Evolutionary conservation across 2,329 filamentous ascomycete species (phyloP), one percentile per base, ranked within the genome.

Genomic region (Beauveria sp.): DNA sequence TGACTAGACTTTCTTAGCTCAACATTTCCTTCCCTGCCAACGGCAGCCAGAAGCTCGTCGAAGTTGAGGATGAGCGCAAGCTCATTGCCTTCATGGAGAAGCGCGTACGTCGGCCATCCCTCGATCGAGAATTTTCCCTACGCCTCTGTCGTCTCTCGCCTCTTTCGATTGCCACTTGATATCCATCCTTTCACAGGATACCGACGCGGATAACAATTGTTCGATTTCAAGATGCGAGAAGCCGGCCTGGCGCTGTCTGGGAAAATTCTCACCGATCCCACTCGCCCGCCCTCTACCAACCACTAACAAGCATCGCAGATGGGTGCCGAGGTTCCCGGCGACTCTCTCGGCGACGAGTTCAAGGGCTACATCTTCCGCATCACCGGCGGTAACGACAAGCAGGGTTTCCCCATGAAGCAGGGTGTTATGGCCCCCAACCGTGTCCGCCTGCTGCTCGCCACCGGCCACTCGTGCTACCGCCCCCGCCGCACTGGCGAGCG

Each of bases 371-470:
- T 99, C 84, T 92, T 99, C 89, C 89, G 88, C 79, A 98, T 99
- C 85, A 99, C 95, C 75, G 96, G 95, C 77, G 95, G 96, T 78
- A 99, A 99, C 90, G 95, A 99, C 90, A 99, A 99, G 91, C 96
- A 99, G 87, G 95, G 95, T 85, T 99, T 99, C 88, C 95, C 95
- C 73, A 99, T 99, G 95, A 99, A 99, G 92, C 96, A 99, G 89
- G 95, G 95, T 86, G 90, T 96, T 79, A 93, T 99, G 87, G 90
- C 96, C 81, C 93, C 95, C 74, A 95, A 91, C 79, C 95, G 95
- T 95, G 95, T 97, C 83, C 89, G 91, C 72, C 92, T 99, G 71
- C 90, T 99, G 75, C 91, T 99, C 77, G 78, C 89, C 77, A 92
- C 96, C 62, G 95, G 95, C 79, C 95, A 98, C 90, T 95, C 91